Conservation (phyloP, 2,329 filamentous ascomycete species). For the Aspergillus floridensis region DNA sequence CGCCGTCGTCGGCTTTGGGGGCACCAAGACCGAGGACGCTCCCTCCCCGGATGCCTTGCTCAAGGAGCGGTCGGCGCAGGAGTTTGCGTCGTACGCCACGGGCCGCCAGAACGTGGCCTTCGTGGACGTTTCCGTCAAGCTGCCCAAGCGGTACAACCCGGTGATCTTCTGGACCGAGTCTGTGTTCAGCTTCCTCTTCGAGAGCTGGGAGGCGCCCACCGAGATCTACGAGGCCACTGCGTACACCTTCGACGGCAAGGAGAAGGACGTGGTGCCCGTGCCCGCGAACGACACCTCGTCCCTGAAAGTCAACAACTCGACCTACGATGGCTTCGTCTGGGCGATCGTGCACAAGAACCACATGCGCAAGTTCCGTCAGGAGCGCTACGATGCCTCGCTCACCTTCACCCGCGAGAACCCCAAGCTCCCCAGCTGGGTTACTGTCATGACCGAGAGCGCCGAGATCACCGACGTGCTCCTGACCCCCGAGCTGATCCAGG, state of each 20-base stretch:
- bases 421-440: conserved; percentile 86
- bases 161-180: conserved; percentile 64
- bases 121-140: conserved; percentile 75
- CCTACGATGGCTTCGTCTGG: conserved; percentile 89
- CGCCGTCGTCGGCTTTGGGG: conserved; percentile 76
- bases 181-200: conserved; percentile 72
- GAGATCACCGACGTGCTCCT: conserved; percentile 87
- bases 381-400: conserved; percentile 90
- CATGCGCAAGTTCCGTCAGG: conserved; percentile 86
- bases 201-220: conserved; percentile 65
- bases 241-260: conserved; percentile 91
- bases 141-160: conserved; percentile 87
- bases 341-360: conserved; percentile 90
- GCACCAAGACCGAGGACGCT: conserved; percentile 46
- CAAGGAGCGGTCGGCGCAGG: conserved; percentile 82
- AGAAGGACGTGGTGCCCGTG: conserved; percentile 71
- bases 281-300: conserved; percentile 61
- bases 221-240: conserved; percentile 75
- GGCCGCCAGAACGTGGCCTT: conserved; percentile 92
- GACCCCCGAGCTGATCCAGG: conserved; percentile 81
- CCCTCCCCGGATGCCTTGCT: conserved; percentile 61
- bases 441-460: conserved; percentile 94
- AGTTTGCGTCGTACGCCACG: conserved; percentile 83
- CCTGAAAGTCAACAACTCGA: conserved; percentile 52
- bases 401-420: conserved; percentile 89